phyloP scores from a whole-genome alignment of 2,329 filamentous ascomycete species.

The Aspergillus versicolor region DNA sequence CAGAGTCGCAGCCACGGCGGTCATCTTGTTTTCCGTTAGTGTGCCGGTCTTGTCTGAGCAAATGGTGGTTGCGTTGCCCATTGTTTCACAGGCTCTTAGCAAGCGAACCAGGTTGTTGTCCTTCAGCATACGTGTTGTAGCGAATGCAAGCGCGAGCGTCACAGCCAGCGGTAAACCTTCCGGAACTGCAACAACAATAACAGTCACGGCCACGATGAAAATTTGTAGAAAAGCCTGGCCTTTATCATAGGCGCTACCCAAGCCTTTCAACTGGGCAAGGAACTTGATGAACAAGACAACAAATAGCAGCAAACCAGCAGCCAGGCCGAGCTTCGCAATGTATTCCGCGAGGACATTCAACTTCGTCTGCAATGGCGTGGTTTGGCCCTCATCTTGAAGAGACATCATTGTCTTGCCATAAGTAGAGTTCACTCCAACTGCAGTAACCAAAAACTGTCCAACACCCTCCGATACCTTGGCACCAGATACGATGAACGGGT shows the following conservation, averaged over 20 bases:
- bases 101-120: slow-evolving; percentile 63
- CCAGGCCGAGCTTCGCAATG: slow-evolving; percentile 72
- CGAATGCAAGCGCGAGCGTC: slow-evolving; percentile 62
- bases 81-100: slow-evolving; percentile 61
- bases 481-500: slow-evolving; percentile 79
- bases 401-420: slow-evolving; percentile 79
- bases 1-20: slow-evolving; percentile 57
- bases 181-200: slow-evolving; percentile 61
- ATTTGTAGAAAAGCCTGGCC: slow-evolving; percentile 60
- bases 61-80: slow-evolving; percentile 64
- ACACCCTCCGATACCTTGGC: slow-evolving; percentile 75
- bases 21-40: slow-evolving; percentile 64
- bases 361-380: slow-evolving; percentile 76
- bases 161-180: slow-evolving; percentile 63
- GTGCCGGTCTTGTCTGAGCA: slow-evolving; percentile 69
- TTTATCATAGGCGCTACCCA: slow-evolving; percentile 49
- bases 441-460: slow-evolving; percentile 72
- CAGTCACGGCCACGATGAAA: slow-evolving; percentile 59
- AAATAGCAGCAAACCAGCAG: slow-evolving; percentile 73
- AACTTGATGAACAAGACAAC: slow-evolving; percentile 78
- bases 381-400: slow-evolving; percentile 71
- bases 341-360: slow-evolving; percentile 75
- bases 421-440: slow-evolving; percentile 70
- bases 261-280: slow-evolving; percentile 59
- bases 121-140: slow-evolving; percentile 62